phyloP scores from a whole-genome alignment of 192 early-diverging fungal species.

The Gamsiella multidivaricata region DNA sequence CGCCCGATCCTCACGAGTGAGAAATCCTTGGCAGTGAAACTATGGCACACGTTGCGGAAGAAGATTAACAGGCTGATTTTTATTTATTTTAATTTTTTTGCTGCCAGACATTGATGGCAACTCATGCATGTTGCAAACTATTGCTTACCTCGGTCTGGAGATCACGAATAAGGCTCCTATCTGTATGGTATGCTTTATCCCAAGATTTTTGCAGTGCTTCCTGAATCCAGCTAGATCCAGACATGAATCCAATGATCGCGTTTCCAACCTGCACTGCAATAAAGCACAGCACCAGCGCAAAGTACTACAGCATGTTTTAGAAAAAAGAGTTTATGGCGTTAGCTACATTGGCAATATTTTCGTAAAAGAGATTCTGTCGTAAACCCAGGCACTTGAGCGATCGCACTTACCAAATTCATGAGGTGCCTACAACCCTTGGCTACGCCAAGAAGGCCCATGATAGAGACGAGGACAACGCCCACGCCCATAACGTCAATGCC shows the following conservation, averaged over 20 bases:
- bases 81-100: too few relatives aligned
- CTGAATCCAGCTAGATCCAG: conserved; percentile 31
- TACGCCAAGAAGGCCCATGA: conserved; percentile 36
- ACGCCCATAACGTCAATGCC: conserved; percentile 41
- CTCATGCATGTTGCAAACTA: not conserved
- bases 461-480: conserved; percentile 34
- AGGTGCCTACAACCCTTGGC: conserved; percentile 34
- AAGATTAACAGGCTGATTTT: too few relatives aligned
- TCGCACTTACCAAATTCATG: conserved; percentile 39
- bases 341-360: not conserved
- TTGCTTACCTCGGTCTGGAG: conserved; percentile 37
- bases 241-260: conserved; percentile 27
- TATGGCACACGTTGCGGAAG: not conserved
- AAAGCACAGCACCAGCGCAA: conserved; percentile 34
- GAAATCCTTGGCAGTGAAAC: conserved; percentile 44
- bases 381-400: too few relatives aligned
- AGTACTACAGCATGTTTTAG: conserved; percentile 22
- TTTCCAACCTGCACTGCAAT: conserved; percentile 31
- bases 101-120: too few relatives aligned
- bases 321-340: too few relatives aligned
- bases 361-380: too few relatives aligned
- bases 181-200: conserved; percentile 31
- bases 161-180: conserved; percentile 30
- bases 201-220: conserved; percentile 42
- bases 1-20: conserved; percentile 16